phyloP scores from a whole-genome alignment of 2,329 filamentous ascomycete genomes.

The Fusarium decemcellulare region DNA sequence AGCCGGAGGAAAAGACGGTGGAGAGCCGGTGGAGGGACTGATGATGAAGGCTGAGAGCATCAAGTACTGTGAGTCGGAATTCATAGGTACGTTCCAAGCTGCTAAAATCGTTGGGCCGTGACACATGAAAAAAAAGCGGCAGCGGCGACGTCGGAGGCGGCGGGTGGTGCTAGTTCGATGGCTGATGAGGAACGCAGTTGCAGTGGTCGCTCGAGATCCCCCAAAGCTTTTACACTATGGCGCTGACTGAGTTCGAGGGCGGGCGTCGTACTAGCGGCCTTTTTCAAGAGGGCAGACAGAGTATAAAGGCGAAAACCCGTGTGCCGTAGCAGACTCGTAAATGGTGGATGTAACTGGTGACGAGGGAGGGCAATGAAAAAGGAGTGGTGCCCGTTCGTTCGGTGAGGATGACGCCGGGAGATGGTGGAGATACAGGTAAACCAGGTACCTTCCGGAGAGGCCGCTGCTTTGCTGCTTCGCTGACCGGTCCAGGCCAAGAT shows the following conservation, averaged over 20 bases:
- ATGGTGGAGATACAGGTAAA: slow-evolving; percentile 30
- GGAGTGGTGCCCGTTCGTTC: slow-evolving; percentile 15
- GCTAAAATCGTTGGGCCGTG: slow-evolving; percentile 33
- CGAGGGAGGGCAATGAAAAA: slow-evolving; percentile 34
- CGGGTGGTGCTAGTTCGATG: slow-evolving; percentile 15
- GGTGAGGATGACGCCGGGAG: slow-evolving; percentile 38
- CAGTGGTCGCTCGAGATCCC: slow-evolving; percentile 12
- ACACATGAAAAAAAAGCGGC: slow-evolving; percentile 34
- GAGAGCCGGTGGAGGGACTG: slow-evolving; percentile 43
- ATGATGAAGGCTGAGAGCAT: slow-evolving; percentile 38
- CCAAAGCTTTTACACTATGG: slow-evolving; percentile 19
- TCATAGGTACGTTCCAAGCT: slow-evolving; percentile 29
- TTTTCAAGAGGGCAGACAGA: slow-evolving; percentile 9
- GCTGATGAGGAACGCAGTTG: slow-evolving; percentile 25
- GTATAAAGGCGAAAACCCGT: slow-evolving; percentile 14
- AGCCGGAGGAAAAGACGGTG: slow-evolving; percentile 44
- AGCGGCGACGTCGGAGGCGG: slow-evolving; percentile 30
- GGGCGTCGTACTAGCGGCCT: slow-evolving; percentile 11
- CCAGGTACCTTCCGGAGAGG: slow-evolving; percentile 39
- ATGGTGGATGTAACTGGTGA: slow-evolving; percentile 19
- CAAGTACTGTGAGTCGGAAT: slow-evolving; percentile 26
- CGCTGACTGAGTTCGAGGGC: slow-evolving; percentile 30
- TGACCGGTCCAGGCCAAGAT: slow-evolving; percentile 40
- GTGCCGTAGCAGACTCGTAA: slow-evolving; percentile 15
- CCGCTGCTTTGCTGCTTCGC: slow-evolving; percentile 34